Percentiles rank a stretch among this genome's conserved stretches.
Evolutionary conservation across 257 asterid genomes (phyloP).

Genomic region (Ilex aquifolium): DNA sequence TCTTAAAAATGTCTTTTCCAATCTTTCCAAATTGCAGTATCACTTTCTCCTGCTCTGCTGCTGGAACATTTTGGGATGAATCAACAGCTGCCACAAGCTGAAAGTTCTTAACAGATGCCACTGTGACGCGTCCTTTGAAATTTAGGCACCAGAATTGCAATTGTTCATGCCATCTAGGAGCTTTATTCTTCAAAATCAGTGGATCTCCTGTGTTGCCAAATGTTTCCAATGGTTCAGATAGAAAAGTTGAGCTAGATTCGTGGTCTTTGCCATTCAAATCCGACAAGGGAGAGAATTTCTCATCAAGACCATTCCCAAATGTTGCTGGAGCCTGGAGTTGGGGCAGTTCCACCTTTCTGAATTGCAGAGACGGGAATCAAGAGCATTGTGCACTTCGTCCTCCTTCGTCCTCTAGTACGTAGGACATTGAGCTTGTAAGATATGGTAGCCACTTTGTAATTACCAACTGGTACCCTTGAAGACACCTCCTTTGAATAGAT

Average conservation of each 20-base stretch:
- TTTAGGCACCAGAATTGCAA: conserved; percentile 30
- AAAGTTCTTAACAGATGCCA: conserved; percentile 33
- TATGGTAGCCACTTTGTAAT: no score
- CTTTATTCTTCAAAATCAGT: conserved; percentile 7
- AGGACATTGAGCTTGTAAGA: conserved; percentile 60
- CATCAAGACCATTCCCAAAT: conserved; percentile 14
- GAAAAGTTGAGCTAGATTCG: background rate
- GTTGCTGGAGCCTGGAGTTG: conserved; percentile 44
- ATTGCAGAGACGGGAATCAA: conserved; percentile 34
- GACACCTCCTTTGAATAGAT: no score
- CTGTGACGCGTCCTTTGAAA: conserved; percentile 12
- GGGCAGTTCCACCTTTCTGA: conserved; percentile 35
- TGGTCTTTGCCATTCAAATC: no score
- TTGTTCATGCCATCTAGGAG: no score
- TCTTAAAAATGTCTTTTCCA: conserved; percentile 11
- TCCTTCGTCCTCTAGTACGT: conserved; percentile 67
- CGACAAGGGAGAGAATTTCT: conserved; percentile 20
- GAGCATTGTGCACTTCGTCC: conserved; percentile 55
- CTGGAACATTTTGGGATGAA: conserved; percentile 26
- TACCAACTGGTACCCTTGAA: no score
- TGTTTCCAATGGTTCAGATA: conserved; percentile 10
- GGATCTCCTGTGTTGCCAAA: conserved; percentile 24
- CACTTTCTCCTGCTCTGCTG: conserved; percentile 47
- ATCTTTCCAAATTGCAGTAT: conserved; percentile 64
- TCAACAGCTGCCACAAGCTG: conserved; percentile 54